Base-by-base conservation (phyloP, 768 basidiomycete genomes). In the Chalciporus piperatus region DNA sequence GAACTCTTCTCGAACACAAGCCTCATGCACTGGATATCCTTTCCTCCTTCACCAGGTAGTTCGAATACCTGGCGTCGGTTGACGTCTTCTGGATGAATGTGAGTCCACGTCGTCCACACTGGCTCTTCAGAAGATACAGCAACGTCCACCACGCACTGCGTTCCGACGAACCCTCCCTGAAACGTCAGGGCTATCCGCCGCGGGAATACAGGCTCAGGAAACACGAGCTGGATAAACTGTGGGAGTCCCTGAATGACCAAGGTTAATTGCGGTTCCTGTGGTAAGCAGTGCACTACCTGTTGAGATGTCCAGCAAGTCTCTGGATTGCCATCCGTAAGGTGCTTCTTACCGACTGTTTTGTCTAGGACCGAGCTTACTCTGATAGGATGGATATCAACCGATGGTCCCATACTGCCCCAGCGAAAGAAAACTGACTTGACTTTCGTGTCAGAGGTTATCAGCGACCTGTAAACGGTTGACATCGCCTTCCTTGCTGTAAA, bases 281-380 rank as follows among this genome's bases (percentile, higher is more conserved):
- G 6, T 52, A 41, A 13, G 46, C 38, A 52, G 54, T 51, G 53
- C 48, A 45, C 41, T 52, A 87, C 89, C 77, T 87, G 85, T 67
- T 85, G 83, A 14, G 89, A 90, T 20, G 87, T 84, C 89, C 89
- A 92, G 65, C 89, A 92, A 8, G 89, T 92, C 64, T 89, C 89
- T 48, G 83, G 80, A 57, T 73, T 87, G 22, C 76, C 73, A 60
- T 92, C 89, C 25, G 82, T 76, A 19, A 92, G 75, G 63, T 81
- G 67, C 63, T 83, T 86, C 71, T 87, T 91, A 17, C 81, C 81
- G 13, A 77, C 81, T 4, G 83, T 78, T 66, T 86, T 90, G 65
- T 90, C 85, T 13, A 90, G 72, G 5, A 84, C 83, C 30, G 89
- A 90, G 68, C 87, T 90, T 60, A 91, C 89, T 74, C 89, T 91